Percentiles rank a stretch among this genome's conserved stretches.
phyloP scores from a whole-genome alignment of 2,329 filamentous ascomycete genomes.

The Fusarium falciforme region DNA sequence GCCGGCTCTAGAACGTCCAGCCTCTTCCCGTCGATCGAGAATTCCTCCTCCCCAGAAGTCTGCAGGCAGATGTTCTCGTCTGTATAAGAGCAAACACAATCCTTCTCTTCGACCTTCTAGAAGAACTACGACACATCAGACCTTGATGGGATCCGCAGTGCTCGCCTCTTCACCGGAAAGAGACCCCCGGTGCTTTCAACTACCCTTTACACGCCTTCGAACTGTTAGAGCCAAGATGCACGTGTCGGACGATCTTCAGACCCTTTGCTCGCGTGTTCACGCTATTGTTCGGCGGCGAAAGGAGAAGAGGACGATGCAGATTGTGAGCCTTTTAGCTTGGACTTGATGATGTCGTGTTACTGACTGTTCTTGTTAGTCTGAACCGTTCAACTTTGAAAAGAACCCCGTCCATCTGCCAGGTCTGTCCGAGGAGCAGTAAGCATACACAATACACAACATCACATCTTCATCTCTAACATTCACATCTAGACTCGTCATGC shows the following conservation, averaged over 20 bases:
- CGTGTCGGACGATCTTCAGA: constrained; percentile 57
- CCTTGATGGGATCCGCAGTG: constrained; percentile 23
- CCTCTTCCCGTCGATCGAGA: not conserved
- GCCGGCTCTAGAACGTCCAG: constrained; percentile 10
- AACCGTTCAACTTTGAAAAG: constrained; percentile 68
- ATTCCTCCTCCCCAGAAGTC: not conserved
- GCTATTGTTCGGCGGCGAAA: constrained; percentile 57
- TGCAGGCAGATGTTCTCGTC: not conserved
- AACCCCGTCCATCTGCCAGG: constrained; percentile 65
- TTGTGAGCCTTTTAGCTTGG: constrained; percentile 49
- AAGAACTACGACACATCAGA: constrained; percentile 7
- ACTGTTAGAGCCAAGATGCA: constrained; percentile 44
- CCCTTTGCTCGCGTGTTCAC: constrained; percentile 58
- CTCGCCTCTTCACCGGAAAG: constrained; percentile 22
- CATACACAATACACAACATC: not conserved
- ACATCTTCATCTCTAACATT: not conserved
- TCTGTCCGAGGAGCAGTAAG: constrained; percentile 70
- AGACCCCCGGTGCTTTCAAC: constrained; percentile 28
- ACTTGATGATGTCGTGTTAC: constrained; percentile 32
- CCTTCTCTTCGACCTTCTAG: constrained; percentile 1
- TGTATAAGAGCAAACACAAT: not conserved
- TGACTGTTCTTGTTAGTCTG: constrained; percentile 58
- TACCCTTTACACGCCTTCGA: constrained; percentile 28
- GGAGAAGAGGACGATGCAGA: constrained; percentile 55
- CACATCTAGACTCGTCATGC: constrained; percentile 56